Base-by-base conservation (phyloP, 2,329 filamentous ascomycete genomes). In the Ceratocystis albifundus region DNA sequence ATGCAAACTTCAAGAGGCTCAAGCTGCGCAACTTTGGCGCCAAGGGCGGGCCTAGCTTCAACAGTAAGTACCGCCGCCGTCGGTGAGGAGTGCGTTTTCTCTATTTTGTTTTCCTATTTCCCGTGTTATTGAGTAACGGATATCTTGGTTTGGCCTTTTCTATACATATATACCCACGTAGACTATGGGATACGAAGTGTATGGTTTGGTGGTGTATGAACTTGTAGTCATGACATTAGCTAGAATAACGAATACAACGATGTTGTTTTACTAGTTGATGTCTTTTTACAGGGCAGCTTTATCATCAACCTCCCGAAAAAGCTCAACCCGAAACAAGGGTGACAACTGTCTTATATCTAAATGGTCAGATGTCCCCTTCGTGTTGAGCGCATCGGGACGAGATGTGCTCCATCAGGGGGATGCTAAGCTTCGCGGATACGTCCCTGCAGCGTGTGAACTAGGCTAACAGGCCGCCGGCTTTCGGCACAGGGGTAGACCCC, bases 1-100 rank as follows among this genome's bases (percentile, higher is more conserved):
- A 87, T 71, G 80, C 84, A 69, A 88, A 88, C 75, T 88, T 87
- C 74, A 84, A 84, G 73, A 76, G 83, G 66, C 73, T 88, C 68
- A 88, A 88, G 77, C 75, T 88, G 71, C 79, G 77, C 70, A 86
- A 86, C 70, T 75, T 78, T 2, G 84, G 84, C 2, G 75, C 82
- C n/a, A 87, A 86, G 73, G 84, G 84, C 1, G 83, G 83, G 3
- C 77, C 82, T 22, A 81, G 78, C 1, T 77, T 79, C 71, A 81
- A 80, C 67, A 85, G 82, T 73, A 78, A 79, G 65, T 87, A 86
- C 72, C 78, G 83, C 66, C 77, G 84, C 69, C 78, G 79, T 71
- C 70, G 76, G 46, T 77, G 70, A 74, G 44, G 57, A 6, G 44
- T 28, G 20, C 7, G 20, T 53, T 25, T 50, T 50, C 20, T 20